These are phyloP conservation scores for Saccharomyces cerevisiae DNA, from an alignment of 805 yeast genomes.

Conservation along the genomic window DNA sequence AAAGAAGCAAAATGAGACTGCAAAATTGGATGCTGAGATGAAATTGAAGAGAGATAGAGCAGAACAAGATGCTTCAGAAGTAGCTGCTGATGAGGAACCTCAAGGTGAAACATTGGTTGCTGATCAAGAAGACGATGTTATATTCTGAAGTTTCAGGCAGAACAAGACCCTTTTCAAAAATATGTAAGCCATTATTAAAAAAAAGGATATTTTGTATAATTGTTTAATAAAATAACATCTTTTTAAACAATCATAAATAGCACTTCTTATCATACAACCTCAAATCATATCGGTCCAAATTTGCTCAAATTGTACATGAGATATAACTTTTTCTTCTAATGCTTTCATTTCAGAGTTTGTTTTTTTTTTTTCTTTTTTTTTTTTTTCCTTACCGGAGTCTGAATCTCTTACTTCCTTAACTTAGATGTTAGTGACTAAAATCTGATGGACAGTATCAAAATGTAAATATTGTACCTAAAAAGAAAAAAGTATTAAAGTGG, in stretches of 20 bases:
- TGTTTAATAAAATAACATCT: not conserved
- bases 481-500: not conserved
- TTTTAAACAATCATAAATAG: not conserved
- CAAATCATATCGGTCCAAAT: not conserved
- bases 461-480: not conserved
- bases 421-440: too few relatives aligned
- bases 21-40: conserved; percentile 50
- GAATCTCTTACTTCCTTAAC: not conserved
- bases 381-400: too few relatives aligned
- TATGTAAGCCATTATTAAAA: not conserved
- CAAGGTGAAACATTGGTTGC: conserved; percentile 27
- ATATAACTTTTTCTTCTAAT: too few relatives aligned
- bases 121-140: conserved; percentile 40
- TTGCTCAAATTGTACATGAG: too few relatives aligned
- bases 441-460: too few relatives aligned
- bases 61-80: conserved; percentile 21
- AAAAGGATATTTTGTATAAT: not conserved
- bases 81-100: conserved; percentile 13
- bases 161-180: not conserved
- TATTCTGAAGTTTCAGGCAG: conserved; percentile 25
- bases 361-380: not conserved
- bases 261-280: not conserved
- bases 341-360: not conserved
- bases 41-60: conserved; percentile 20
- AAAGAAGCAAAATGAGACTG: conserved; percentile 77